Percentiles rank a stretch among this genome's conserved stretches.
These are phyloP conservation scores for Aspergillus coremiiformis DNA, from an alignment of 495 filamentous ascomycete species.

Conservation along the genomic window DNA sequence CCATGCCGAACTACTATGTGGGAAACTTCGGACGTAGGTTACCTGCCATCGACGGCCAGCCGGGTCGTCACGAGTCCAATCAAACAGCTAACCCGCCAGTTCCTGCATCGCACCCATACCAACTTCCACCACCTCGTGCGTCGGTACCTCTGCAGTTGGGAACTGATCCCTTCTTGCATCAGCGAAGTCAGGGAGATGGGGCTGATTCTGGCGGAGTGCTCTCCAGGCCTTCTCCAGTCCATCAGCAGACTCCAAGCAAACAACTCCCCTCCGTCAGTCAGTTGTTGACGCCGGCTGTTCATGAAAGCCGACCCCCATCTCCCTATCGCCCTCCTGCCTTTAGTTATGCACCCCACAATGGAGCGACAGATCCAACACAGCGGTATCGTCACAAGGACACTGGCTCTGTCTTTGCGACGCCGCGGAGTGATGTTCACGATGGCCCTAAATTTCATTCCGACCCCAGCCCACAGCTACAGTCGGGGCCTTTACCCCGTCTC, in stretches of 20 bases:
- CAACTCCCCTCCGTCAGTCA: slow-evolving; percentile 44
- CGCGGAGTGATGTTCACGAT: slow-evolving; percentile 15
- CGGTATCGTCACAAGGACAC: slow-evolving; percentile 21
- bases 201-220: slow-evolving; percentile 18
- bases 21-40: slow-evolving; percentile 47
- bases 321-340: slow-evolving; percentile 22
- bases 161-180: slow-evolving; percentile 33
- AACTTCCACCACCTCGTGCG: slow-evolving; percentile 44
- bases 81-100: slow-evolving; percentile 30
- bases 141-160: slow-evolving; percentile 37
- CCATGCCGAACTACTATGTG: slow-evolving; percentile 41
- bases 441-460: slow-evolving; percentile 17
- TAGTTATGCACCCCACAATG: slow-evolving; percentile 15
- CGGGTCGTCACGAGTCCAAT: slow-evolving; percentile 28
- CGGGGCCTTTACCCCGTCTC: slow-evolving; percentile 27
- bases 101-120: slow-evolving; percentile 36
- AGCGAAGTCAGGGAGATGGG: slow-evolving; percentile 26
- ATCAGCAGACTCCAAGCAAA: slow-evolving; percentile 19
- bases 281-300: slow-evolving; percentile 35
- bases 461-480: slow-evolving; percentile 16
- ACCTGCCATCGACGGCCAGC: slow-evolving; percentile 26
- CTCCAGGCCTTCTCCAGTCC: slow-evolving; percentile 11
- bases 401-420: slow-evolving; percentile 6
- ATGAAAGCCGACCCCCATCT: slow-evolving; percentile 25
- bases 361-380: slow-evolving; percentile 15